Conservation (phyloP, 2,329 filamentous ascomycete species). For the Ustulina deusta region DNA sequence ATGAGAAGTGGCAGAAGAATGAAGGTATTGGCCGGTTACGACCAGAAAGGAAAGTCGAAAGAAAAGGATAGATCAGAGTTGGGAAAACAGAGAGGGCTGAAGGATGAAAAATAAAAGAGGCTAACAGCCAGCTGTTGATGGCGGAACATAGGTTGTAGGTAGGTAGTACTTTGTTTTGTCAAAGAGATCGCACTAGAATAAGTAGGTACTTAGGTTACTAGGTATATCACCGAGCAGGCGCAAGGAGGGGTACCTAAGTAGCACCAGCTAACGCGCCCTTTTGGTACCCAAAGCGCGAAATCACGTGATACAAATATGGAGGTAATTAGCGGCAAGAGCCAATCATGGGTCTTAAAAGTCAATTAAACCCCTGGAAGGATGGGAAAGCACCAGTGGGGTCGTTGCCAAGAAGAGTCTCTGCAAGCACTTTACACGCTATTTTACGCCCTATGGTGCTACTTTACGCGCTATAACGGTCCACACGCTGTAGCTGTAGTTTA, state of each 20-base stretch:
- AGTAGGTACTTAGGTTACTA: background rate
- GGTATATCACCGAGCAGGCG: background rate
- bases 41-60: constrained; percentile 15
- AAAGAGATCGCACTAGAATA: background rate
- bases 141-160: background rate
- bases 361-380: constrained; percentile 29
- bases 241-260: constrained; percentile 24
- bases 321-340: background rate
- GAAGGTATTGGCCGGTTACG: constrained; percentile 15
- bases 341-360: constrained; percentile 16
- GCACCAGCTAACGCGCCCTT: constrained; percentile 30
- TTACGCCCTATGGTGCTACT: background rate
- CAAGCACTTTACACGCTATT: constrained; percentile 36
- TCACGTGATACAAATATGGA: constrained; percentile 31
- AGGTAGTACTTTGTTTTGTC: background rate
- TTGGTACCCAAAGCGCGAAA: constrained; percentile 29
- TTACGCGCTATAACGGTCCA: constrained; percentile 3
- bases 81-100: background rate
- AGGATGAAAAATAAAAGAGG: constrained; percentile 15
- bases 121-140: background rate
- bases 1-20: constrained; percentile 15
- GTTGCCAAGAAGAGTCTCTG: constrained; percentile 24
- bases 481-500: background rate
- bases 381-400: background rate
- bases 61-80: constrained; percentile 16